A percentile compares a stretch with the other conserved stretches of the same genome.
These are phyloP conservation scores for Saccharomyces hybrid DNA, from an alignment of 1,139 yeast genomes.

Conservation along the genomic window DNA sequence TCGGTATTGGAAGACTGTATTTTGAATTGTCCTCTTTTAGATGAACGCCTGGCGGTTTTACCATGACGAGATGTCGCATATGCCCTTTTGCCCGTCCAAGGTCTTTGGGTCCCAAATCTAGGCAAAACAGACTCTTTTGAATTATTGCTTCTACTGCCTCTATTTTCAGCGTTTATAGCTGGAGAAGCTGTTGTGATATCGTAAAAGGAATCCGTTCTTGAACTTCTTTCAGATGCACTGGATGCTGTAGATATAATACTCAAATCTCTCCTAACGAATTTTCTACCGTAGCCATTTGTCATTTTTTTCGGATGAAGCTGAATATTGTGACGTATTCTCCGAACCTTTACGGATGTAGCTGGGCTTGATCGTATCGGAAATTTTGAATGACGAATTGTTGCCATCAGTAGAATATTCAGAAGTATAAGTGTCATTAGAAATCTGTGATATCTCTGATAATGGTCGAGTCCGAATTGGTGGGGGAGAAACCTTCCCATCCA, in stretches of 20 bases:
- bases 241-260: slow-evolving; percentile 37
- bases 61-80: slow-evolving; percentile 35
- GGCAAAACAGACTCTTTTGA: slow-evolving; percentile 27
- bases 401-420: slow-evolving; percentile 35
- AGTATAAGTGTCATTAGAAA: slow-evolving; percentile 48
- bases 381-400: slow-evolving; percentile 23
- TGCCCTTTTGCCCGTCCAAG: slow-evolving; percentile 37
- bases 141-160: slow-evolving; percentile 14
- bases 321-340: slow-evolving; percentile 14
- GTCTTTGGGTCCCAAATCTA: slow-evolving; percentile 19
- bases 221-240: slow-evolving; percentile 36
- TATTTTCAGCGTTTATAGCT: slow-evolving; percentile 19
- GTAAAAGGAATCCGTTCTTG: slow-evolving; percentile 36
- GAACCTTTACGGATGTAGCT: slow-evolving; percentile 11
- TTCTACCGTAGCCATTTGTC: slow-evolving; percentile 10
- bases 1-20: slow-evolving; percentile 18
- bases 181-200: slow-evolving; percentile 33
- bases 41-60: slow-evolving; percentile 20
- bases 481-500: slow-evolving; percentile 13
- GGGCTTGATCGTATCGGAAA: slow-evolving; percentile 12
- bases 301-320: slow-evolving; percentile 11
- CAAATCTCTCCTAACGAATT: slow-evolving; percentile 29
- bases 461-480: slow-evolving; percentile 42
- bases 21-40: slow-evolving; percentile 20
- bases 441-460: slow-evolving; percentile 57